Percentiles rank a stretch among this genome's conserved stretches.
Conservation (phyloP, 2,329 filamentous ascomycete genomes). For the Trichophyton benhamiae region DNA sequence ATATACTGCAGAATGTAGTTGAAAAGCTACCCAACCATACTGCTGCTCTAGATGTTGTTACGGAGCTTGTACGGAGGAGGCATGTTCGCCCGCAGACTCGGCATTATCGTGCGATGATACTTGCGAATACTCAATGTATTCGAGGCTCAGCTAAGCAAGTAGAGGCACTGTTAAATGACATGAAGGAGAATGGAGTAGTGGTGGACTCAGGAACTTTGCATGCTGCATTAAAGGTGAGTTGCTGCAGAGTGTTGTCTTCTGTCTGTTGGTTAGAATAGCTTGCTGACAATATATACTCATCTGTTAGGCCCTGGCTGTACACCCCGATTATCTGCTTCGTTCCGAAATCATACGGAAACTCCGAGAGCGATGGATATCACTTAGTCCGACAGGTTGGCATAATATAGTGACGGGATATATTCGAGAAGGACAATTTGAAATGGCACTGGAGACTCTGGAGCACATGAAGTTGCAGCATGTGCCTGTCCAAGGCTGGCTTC, state of each 20-base stretch:
- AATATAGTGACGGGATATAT: slow-evolving; percentile 62
- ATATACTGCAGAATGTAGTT: slow-evolving; percentile 19
- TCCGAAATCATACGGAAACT: slow-evolving; percentile 54
- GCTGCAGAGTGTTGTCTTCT: neutral
- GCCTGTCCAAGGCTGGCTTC: slow-evolving; percentile 57
- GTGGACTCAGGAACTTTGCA: slow-evolving; percentile 58
- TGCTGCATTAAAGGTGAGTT: slow-evolving; percentile 51
- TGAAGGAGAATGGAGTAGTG: slow-evolving; percentile 50
- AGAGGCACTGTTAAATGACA: slow-evolving; percentile 55
- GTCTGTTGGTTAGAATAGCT: too few relatives aligned
- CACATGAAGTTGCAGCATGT: slow-evolving; percentile 48
- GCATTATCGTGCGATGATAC: slow-evolving; percentile 61
- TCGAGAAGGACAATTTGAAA: slow-evolving; percentile 69
- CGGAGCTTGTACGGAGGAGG: slow-evolving; percentile 28
- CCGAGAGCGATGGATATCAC: slow-evolving; percentile 54
- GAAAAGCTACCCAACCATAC: slow-evolving; percentile 18
- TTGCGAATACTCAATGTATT: slow-evolving; percentile 52
- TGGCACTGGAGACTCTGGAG: slow-evolving; percentile 60
- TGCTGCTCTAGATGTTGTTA: slow-evolving; percentile 23
- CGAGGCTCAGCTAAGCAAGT: slow-evolving; percentile 57
- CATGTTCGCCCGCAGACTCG: slow-evolving; percentile 25
- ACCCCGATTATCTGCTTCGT: slow-evolving; percentile 72
- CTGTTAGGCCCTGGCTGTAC: slow-evolving; percentile 56
- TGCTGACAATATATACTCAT: neutral
- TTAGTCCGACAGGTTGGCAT: slow-evolving; percentile 51